phyloP scores from a whole-genome alignment of 2,329 filamentous ascomycete genomes.

The Pseudocercospora musae region DNA sequence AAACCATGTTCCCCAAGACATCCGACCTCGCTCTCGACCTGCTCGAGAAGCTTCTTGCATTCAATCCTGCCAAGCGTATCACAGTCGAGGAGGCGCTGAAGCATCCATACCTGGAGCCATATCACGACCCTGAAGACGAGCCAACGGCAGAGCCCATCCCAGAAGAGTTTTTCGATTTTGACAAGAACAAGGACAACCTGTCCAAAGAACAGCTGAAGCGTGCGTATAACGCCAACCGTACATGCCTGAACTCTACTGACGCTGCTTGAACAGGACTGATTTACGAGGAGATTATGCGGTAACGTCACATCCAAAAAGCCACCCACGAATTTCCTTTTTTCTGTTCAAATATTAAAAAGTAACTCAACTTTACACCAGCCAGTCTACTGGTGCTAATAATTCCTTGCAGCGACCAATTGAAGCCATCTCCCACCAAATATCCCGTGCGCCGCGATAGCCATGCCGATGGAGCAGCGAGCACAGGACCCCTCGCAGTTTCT shows the following conservation, averaged over 20 bases:
- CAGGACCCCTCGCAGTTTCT: not conserved
- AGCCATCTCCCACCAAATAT: conserved; percentile 17
- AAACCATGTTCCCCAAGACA: conserved; percentile 97
- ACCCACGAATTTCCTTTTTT: conserved; percentile 19
- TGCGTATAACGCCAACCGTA: conserved; percentile 37
- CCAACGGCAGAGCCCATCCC: conserved; percentile 94
- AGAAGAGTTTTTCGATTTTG: conserved; percentile 99
- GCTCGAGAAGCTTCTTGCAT: conserved; percentile 90
- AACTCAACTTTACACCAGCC: conserved; percentile 1
- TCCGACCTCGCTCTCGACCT: conserved; percentile 93
- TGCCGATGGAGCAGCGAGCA: not conserved
- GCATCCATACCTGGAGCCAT: conserved; percentile 97
- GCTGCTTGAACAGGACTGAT: conserved; percentile 63
- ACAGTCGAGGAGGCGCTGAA: conserved; percentile 95
- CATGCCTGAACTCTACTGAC: not conserved
- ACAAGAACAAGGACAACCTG: conserved; percentile 98
- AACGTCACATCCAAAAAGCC: conserved; percentile 31
- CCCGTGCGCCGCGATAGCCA: not conserved
- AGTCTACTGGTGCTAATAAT: conserved; percentile 19
- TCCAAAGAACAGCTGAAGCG: conserved; percentile 98
- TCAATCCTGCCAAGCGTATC: conserved; percentile 98
- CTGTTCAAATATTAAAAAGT: conserved; percentile 15
- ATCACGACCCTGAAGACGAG: conserved; percentile 98
- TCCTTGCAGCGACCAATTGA: conserved; percentile 16
- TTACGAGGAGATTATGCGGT: conserved; percentile 92